Evolutionary conservation across 2,329 filamentous ascomycete species (phyloP).

Genomic region (Botrytis hyacinthi): DNA sequence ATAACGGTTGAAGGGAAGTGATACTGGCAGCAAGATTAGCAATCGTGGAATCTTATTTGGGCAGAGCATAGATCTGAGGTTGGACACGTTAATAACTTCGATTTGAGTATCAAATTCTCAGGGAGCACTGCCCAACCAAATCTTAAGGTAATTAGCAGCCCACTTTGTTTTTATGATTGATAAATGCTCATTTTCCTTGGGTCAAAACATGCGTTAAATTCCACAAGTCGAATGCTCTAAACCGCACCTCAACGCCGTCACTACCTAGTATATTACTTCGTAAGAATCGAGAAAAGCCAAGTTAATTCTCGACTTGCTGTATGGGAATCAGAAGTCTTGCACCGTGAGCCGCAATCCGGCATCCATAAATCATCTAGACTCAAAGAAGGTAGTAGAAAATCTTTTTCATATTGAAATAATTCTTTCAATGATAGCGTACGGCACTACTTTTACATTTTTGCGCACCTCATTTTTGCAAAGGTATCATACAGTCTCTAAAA

Average conservation of each 20-base stretch:
- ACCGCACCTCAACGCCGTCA: background rate
- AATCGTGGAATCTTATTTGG: background rate
- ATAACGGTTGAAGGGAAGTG: background rate
- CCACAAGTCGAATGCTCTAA: background rate
- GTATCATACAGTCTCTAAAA: background rate
- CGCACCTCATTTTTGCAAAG: background rate
- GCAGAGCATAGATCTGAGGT: background rate
- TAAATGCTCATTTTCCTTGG: too few relatives aligned
- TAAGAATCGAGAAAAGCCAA: background rate
- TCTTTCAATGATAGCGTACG: background rate
- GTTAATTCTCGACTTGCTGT: background rate
- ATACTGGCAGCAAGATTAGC: background rate
- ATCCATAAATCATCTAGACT: background rate
- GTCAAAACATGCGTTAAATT: background rate
- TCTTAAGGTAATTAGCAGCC: background rate
- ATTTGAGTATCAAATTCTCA: background rate
- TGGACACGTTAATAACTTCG: accelerated
- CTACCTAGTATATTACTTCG: background rate
- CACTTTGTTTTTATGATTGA: background rate
- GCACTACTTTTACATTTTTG: background rate
- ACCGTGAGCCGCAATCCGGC: background rate
- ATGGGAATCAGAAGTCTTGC: background rate
- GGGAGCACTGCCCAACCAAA: background rate
- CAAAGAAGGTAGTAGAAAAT: background rate
- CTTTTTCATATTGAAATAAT: background rate